Conservation (phyloP, 2,329 filamentous ascomycete species). For the Ciborinia camelliae region DNA sequence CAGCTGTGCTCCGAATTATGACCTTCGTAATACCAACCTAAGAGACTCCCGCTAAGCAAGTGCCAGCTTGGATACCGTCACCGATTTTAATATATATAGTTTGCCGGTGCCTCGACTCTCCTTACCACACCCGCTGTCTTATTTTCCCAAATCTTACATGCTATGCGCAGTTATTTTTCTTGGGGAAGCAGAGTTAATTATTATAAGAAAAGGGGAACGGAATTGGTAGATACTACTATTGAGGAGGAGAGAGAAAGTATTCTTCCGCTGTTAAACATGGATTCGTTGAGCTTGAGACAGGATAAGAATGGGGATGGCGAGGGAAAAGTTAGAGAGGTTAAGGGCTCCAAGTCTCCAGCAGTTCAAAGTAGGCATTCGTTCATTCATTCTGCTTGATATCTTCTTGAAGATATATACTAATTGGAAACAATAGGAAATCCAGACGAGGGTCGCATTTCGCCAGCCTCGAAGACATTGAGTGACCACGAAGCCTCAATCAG, state of each 20-base stretch:
- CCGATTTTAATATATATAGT: neutral
- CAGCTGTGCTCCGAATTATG: too few relatives aligned
- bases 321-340: neutral
- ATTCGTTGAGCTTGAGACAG: neutral
- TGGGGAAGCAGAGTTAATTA: too few relatives aligned
- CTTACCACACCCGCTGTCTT: neutral
- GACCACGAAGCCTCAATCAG: neutral
- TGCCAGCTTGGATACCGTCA: slow-evolving; percentile 5
- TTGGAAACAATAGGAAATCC: neutral
- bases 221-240: neutral
- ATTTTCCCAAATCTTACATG: neutral
- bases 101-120: slow-evolving; percentile 4
- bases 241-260: slow-evolving; percentile 9
- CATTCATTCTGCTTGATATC: neutral
- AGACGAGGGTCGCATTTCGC: neutral
- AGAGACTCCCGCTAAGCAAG: slow-evolving; percentile 10
- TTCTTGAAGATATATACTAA: neutral
- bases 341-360: neutral
- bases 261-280: slow-evolving; percentile 16
- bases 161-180: neutral
- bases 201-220: neutral
- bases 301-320: neutral
- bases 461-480: neutral
- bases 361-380: neutral
- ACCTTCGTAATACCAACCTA: neutral